phyloP scores from a whole-genome alignment of 352 stramenopile genomes.

The Aphanomyces invadans region DNA sequence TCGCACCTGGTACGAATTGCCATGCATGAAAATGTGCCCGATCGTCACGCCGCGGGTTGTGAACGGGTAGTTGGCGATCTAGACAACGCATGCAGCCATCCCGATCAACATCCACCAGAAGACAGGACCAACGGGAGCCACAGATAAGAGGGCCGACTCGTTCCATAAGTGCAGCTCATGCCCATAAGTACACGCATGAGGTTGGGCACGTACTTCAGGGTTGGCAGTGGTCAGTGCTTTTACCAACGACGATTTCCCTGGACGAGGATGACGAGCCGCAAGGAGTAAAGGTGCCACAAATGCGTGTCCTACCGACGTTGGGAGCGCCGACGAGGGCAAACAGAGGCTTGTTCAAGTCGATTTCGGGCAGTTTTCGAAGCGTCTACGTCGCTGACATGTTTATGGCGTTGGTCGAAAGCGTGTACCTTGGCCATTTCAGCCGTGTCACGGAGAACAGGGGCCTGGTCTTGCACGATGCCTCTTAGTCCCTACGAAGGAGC shows the following conservation, averaged over 20 bases:
- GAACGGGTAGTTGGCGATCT: conserved; percentile 85
- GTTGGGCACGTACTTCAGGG: conserved; percentile 41
- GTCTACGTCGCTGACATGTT: conserved; percentile 29
- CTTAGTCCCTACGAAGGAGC: conserved; percentile 25
- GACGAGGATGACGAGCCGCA: no score
- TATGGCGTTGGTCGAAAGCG: no score
- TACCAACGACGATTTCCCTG: conserved; percentile 82
- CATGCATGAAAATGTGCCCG: conserved; percentile 79
- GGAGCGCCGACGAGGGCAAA: conserved; percentile 78
- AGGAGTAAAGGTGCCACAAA: no score
- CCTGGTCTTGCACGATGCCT: conserved; percentile 37
- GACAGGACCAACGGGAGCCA: no score
- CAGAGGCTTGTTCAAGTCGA: conserved; percentile 73
- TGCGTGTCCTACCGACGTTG: conserved; percentile 51
- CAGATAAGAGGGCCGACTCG: no score
- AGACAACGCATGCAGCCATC: not conserved
- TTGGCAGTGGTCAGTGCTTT: conserved; percentile 71
- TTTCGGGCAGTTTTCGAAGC: conserved; percentile 60
- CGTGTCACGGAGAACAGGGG: conserved; percentile 36
- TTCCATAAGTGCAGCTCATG: no score
- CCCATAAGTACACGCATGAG: conserved; percentile 7
- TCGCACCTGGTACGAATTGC: conserved; percentile 65
- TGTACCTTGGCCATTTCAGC: conserved; percentile 59
- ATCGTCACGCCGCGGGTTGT: conserved; percentile 83
- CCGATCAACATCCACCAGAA: no score